Conservation (phyloP, 225 moss, liverwort and hornwort genomes). For the Asterella californica region DNA sequence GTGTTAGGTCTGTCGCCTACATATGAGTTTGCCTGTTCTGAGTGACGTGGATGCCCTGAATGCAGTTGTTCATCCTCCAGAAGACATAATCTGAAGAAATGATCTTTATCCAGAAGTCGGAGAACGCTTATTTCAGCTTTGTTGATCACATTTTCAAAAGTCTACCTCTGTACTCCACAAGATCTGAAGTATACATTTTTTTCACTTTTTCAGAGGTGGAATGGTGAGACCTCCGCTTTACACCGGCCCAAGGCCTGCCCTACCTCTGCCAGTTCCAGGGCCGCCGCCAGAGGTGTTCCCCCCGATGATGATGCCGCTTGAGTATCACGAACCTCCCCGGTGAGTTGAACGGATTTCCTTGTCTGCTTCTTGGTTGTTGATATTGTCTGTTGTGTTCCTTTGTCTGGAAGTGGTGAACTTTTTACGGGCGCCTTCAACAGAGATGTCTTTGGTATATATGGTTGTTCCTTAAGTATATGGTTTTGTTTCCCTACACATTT, state of each 20-base stretch:
- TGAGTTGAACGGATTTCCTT: slow-evolving; percentile 24
- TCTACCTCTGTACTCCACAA: not conserved
- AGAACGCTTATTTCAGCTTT: not conserved
- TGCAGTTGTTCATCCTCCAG: not conserved
- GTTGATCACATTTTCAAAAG: not conserved
- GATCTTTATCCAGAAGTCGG: too few relatives aligned
- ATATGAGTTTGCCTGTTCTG: too few relatives aligned
- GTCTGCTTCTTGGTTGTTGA: not conserved
- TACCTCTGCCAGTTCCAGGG: slow-evolving; percentile 54
- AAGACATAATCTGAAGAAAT: not conserved
- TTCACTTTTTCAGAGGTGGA: slow-evolving; percentile 53
- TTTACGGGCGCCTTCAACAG: too few relatives aligned
- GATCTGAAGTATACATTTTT: not conserved
- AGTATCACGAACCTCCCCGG: slow-evolving; percentile 72
- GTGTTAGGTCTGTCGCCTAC: too few relatives aligned
- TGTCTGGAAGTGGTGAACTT: not conserved
- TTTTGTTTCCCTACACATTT: too few relatives aligned
- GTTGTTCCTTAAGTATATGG: too few relatives aligned
- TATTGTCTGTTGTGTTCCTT: not conserved
- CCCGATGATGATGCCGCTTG: slow-evolving; percentile 65
- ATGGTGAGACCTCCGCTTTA: slow-evolving; percentile 85
- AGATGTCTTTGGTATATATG: too few relatives aligned
- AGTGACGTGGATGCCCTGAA: not conserved
- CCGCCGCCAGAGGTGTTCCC: slow-evolving; percentile 64
- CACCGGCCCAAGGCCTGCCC: slow-evolving; percentile 65